Conservation (phyloP, 306 rosid genomes). For the Castanospermum australe region DNA sequence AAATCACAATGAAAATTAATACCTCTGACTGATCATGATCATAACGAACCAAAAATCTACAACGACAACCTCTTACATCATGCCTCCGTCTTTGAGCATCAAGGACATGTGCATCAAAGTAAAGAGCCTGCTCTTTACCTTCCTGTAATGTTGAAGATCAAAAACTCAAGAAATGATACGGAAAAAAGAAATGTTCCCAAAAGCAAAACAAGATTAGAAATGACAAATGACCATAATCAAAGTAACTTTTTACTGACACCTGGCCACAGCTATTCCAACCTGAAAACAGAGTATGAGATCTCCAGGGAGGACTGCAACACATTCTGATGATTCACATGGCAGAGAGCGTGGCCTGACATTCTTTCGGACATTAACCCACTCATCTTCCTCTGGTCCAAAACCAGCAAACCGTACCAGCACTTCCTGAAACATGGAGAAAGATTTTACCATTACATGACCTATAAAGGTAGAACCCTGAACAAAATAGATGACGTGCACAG, state of each 20-base stretch:
- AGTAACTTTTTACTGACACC: constrained; percentile 21
- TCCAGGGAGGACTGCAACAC: constrained; percentile 96
- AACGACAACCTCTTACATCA: constrained; percentile 99
- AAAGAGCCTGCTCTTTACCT: constrained; percentile 98
- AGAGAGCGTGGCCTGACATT: constrained; percentile 92
- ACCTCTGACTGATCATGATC: constrained; percentile 99
- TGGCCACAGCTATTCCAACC: constrained; percentile 46
- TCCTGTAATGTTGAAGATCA: constrained; percentile 57
- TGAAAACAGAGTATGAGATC: constrained; percentile 97
- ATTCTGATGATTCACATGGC: constrained; percentile 97
- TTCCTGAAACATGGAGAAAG: constrained; percentile 61
- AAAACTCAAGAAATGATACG: constrained; percentile 4
- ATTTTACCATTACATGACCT: background rate
- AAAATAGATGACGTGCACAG: background rate
- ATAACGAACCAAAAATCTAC: constrained; percentile 97
- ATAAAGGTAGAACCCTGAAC: background rate
- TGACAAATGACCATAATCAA: constrained; percentile 7
- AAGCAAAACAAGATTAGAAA: constrained; percentile 1
- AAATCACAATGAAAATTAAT: constrained; percentile 24
- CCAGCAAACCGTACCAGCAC: constrained; percentile 90
- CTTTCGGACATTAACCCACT: constrained; percentile 84
- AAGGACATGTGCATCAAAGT: constrained; percentile 96
- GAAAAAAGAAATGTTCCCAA: background rate
- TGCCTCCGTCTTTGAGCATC: constrained; percentile 98
- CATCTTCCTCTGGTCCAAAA: constrained; percentile 96